A percentile compares a stretch with the other conserved stretches of the same genome.
phyloP scores from a whole-genome alignment of 257 asterid species.

The Osmanthus fragrans region DNA sequence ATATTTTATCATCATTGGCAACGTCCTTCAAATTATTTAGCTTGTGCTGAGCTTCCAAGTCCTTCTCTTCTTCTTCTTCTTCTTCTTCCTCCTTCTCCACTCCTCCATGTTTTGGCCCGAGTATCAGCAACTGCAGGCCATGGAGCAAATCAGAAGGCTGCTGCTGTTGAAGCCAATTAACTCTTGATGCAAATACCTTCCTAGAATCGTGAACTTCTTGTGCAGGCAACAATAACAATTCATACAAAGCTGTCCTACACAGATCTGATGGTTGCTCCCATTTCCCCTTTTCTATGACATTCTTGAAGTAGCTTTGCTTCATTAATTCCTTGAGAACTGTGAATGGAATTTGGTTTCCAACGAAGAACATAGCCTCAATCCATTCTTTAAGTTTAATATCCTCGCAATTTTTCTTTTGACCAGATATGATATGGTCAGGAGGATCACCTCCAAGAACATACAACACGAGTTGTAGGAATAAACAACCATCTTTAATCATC shows the following conservation, averaged over 20 bases:
- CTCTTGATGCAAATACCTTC: not conserved
- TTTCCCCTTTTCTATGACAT: not conserved
- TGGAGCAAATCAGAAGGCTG: constrained; percentile 30
- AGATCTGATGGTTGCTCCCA: not conserved
- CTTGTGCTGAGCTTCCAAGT: constrained; percentile 9
- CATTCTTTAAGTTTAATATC: not conserved
- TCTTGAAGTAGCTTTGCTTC: constrained; percentile 14
- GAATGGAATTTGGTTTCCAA: constrained; percentile 22
- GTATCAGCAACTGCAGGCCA: constrained; percentile 18
- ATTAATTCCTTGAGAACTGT: constrained; percentile 6
- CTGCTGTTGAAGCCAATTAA: not conserved
- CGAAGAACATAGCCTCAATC: constrained; percentile 15
- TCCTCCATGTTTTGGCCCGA: constrained; percentile 15
- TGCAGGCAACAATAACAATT: not conserved
- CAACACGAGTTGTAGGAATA: constrained; percentile 25
- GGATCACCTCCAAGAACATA: constrained; percentile 25
- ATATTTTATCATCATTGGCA: not conserved
- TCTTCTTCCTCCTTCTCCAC: not conserved
- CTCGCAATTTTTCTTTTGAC: not conserved
- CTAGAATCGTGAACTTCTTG: no score
- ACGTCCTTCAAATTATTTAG: no score
- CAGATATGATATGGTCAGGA: not conserved
- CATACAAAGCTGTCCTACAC: not conserved
- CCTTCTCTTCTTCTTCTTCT: not conserved
- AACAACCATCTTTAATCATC: constrained; percentile 29